Conservation (phyloP, 2,329 filamentous ascomycete genomes). For the Daldinia eschscholtzii region DNA sequence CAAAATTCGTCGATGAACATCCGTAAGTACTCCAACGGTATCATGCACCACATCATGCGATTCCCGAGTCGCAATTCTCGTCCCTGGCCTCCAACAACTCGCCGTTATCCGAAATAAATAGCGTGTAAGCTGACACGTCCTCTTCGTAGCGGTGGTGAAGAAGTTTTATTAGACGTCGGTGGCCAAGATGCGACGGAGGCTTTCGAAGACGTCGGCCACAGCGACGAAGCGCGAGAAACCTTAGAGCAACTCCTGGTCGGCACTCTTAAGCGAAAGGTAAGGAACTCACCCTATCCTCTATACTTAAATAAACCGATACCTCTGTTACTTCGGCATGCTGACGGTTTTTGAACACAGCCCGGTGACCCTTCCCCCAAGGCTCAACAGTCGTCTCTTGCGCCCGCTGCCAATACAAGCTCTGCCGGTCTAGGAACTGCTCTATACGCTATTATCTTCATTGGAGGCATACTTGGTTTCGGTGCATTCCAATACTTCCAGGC, state of each 20-base stretch:
- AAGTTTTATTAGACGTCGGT: constrained; percentile 95
- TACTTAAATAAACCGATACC: not conserved
- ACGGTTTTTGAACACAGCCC: constrained; percentile 62
- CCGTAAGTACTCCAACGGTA: constrained; percentile 69
- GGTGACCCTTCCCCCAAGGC: constrained; percentile 83
- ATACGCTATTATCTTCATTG: constrained; percentile 84
- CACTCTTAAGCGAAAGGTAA: constrained; percentile 82
- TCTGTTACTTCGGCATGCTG: constrained; percentile 40
- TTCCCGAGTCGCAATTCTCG: constrained; percentile 23
- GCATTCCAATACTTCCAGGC: constrained; percentile 88
- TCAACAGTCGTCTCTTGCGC: constrained; percentile 61
- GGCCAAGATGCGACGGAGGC: constrained; percentile 97
- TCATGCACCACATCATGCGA: constrained; percentile 3
- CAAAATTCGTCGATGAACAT: constrained; percentile 96
- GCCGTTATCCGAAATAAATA: constrained; percentile 5
- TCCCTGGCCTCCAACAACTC: constrained; percentile 20
- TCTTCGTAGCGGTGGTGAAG: constrained; percentile 86
- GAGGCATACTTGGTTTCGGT: constrained; percentile 80
- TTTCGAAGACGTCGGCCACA: constrained; percentile 99
- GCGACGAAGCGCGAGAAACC: constrained; percentile 96
- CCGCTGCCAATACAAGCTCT: constrained; percentile 62
- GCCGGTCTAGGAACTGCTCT: constrained; percentile 79
- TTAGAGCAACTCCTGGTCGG: constrained; percentile 82
- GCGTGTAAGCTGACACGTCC: constrained; percentile 46
- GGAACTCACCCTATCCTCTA: constrained; percentile 50